Conservation (phyloP, 2,329 filamentous ascomycete genomes). For the Aschersonia sp. region DNA sequence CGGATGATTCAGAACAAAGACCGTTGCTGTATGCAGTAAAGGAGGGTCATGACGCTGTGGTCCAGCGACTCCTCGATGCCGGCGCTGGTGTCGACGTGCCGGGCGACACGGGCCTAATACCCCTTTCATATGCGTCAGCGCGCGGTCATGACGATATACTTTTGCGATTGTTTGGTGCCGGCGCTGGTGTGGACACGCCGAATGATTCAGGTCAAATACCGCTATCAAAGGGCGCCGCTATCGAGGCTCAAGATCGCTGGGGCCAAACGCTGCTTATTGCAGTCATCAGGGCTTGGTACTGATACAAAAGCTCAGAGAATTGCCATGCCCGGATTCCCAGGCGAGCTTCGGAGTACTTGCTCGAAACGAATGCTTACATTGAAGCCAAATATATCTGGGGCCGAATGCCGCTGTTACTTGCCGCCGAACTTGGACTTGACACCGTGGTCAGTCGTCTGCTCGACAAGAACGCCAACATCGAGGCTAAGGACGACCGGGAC, state of each 20-base stretch:
- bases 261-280: no score
- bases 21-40: no score
- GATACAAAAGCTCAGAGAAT: background rate
- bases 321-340: background rate
- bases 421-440: background rate
- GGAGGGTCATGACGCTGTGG: no score
- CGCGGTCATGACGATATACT: background rate
- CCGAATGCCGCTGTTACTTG: conserved; percentile 1
- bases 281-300: background rate
- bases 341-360: background rate
- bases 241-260: no score
- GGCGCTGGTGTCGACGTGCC: background rate
- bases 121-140: background rate
- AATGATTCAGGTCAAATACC: background rate
- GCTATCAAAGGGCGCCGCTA: no score
- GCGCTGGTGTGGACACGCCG: conserved; percentile 1
- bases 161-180: background rate
- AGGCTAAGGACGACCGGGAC: background rate
- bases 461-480: background rate
- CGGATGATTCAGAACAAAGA: no score
- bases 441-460: background rate
- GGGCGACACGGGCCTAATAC: background rate
- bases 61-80: background rate
- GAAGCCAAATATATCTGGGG: background rate
- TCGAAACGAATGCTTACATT: background rate